phyloP scores from a whole-genome alignment of 371 early-diverging fungal species.

The Phascolomyces articulosus region DNA sequence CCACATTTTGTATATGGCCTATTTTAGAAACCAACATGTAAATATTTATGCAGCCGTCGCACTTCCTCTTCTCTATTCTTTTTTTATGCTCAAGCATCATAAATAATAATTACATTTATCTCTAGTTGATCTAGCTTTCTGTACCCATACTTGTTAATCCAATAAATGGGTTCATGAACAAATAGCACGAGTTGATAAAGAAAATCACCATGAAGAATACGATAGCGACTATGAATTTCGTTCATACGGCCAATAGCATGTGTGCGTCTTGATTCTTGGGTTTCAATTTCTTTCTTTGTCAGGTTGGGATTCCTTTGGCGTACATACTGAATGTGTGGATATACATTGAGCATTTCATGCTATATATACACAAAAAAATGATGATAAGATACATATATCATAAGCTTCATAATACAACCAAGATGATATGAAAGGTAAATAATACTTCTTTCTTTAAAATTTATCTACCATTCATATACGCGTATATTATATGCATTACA shows the following conservation, averaged over 20 bases:
- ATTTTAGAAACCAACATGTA: neutral
- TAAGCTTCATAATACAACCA: neutral
- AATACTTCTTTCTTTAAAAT: no score
- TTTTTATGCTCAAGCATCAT: no score
- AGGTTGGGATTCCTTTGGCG: neutral
- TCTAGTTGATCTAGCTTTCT: slow-evolving; percentile 42
- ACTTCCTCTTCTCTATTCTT: no score
- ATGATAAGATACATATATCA: neutral
- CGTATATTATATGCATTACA: neutral
- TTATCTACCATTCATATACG: no score
- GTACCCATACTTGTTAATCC: slow-evolving; percentile 51
- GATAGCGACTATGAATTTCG: slow-evolving; percentile 52
- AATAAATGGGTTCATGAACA: slow-evolving; percentile 39
- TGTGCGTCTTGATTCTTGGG: neutral
- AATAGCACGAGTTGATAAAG: slow-evolving; percentile 49
- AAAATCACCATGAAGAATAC: slow-evolving; percentile 52
- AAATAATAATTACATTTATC: slow-evolving; percentile 21
- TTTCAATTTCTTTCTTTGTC: neutral
- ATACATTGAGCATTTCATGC: slow-evolving; percentile 12
- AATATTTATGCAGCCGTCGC: neutral
- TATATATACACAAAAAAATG: slow-evolving; percentile 7
- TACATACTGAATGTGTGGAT: slow-evolving; percentile 5
- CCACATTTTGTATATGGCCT: slow-evolving; percentile 47
- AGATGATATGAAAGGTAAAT: no score
- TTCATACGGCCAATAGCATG: slow-evolving; percentile 38